Conservation (phyloP, 257 asterid genomes). For the Salvia hispanica region DNA sequence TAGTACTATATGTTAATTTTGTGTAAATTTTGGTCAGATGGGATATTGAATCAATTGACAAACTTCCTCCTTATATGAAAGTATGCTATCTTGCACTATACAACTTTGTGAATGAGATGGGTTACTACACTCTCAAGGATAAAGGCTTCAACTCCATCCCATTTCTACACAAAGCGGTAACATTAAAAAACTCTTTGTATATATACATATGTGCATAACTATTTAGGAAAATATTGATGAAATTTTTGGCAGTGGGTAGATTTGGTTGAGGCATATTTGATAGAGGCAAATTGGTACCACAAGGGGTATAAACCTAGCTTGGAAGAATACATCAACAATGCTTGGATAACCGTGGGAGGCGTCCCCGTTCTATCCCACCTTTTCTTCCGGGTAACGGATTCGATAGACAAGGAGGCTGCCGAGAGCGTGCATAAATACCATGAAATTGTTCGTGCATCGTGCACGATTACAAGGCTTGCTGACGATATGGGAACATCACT, state of each 20-base stretch:
- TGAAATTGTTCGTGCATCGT: constrained; percentile 32
- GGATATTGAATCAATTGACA: neutral
- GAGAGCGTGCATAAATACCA: constrained; percentile 28
- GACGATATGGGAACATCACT: constrained; percentile 21
- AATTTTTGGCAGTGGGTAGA: neutral
- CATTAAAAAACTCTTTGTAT: too few relatives aligned
- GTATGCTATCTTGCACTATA: neutral
- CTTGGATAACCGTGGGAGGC: constrained; percentile 18
- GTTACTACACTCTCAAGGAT: neutral
- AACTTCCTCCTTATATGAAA: neutral
- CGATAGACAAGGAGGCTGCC: constrained; percentile 34
- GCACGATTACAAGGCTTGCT: constrained; percentile 29
- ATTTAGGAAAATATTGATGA: too few relatives aligned
- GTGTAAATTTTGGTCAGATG: neutral
- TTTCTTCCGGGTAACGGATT: constrained; percentile 33
- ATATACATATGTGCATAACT: too few relatives aligned
- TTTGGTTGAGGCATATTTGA: neutral
- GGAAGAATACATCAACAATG: neutral
- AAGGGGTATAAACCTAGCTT: neutral
- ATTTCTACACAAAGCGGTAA: neutral
- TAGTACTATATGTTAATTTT: too few relatives aligned
- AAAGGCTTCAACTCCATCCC: neutral
- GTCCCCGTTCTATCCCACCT: constrained; percentile 31
- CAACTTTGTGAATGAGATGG: neutral
- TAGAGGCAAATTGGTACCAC: neutral